Conservation (phyloP, 257 asterid species). For the Echium plantagineum region DNA sequence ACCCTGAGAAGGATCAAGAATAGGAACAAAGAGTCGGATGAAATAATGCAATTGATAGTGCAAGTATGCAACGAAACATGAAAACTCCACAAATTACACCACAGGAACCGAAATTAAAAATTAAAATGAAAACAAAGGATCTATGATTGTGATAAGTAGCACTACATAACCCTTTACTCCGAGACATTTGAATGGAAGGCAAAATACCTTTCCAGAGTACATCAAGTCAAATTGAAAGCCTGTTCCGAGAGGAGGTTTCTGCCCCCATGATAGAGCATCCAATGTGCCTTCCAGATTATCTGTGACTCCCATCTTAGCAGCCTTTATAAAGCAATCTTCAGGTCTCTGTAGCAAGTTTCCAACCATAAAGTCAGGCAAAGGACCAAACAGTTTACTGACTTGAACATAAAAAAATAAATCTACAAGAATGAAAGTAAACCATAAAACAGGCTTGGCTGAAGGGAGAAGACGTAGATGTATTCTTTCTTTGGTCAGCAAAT, state of each 20-base stretch:
- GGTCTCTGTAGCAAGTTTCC: constrained; percentile 51
- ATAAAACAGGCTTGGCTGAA: constrained; percentile 71
- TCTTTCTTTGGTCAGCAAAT: constrained; percentile 68
- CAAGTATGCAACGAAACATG: too few relatives aligned
- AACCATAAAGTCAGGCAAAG: constrained; percentile 7
- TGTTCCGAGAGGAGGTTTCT: constrained; percentile 68
- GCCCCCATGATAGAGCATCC: constrained; percentile 88
- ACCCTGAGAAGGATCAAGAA: constrained; percentile 40
- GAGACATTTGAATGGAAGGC: neutral
- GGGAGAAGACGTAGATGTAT: constrained; percentile 43
- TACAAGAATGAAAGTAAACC: constrained; percentile 32
- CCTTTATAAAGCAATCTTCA: constrained; percentile 49
- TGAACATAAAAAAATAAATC: neutral
- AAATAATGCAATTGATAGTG: constrained; percentile 3
- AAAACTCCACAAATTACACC: neutral
- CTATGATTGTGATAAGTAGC: too few relatives aligned
- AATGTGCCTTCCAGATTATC: constrained; percentile 70
- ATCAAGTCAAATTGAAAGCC: constrained; percentile 61
- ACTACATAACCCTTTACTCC: too few relatives aligned
- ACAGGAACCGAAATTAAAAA: constrained; percentile 1
- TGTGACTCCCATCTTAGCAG: constrained; percentile 55
- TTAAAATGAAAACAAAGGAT: neutral
- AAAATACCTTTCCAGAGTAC: constrained; percentile 48
- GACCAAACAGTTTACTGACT: neutral
- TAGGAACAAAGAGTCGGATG: neutral